A percentile compares a stretch with the other conserved stretches of the same genome.
phyloP scores from a whole-genome alignment of 2,329 filamentous ascomycete genomes.

The Ceratocystis eucalypticola region DNA sequence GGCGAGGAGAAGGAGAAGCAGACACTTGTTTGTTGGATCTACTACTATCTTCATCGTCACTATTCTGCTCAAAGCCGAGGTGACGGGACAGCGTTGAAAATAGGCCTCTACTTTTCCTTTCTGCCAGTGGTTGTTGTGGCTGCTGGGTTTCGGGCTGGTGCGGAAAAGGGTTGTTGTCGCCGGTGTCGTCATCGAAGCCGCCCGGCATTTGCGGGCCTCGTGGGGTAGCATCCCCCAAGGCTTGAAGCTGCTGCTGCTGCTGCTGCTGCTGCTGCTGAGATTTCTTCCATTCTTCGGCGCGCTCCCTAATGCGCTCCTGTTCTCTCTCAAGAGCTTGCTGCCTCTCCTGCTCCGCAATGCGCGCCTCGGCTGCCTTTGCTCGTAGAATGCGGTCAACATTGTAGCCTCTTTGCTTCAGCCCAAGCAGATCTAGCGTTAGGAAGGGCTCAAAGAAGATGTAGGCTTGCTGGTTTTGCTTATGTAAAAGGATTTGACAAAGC shows the following conservation, averaged over 20 bases:
- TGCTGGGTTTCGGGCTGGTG: constrained; percentile 2
- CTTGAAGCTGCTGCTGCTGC: not conserved
- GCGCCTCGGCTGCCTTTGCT: constrained; percentile 73
- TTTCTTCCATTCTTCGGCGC: constrained; percentile 33
- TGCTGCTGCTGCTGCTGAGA: constrained; percentile 26
- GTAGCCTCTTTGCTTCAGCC: constrained; percentile 76
- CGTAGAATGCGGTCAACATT: constrained; percentile 91
- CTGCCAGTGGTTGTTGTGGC: constrained; percentile 22
- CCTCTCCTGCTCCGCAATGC: constrained; percentile 71
- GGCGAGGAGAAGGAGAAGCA: constrained; percentile 1
- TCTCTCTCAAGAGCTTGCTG: constrained; percentile 63
- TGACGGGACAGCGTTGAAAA: constrained; percentile 56
- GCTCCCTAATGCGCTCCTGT: constrained; percentile 49
- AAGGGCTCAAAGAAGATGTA: constrained; percentile 86
- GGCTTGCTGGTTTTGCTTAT: constrained; percentile 73
- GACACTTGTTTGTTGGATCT: not conserved
- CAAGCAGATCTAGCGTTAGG: constrained; percentile 67
- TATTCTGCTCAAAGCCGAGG: constrained; percentile 49
- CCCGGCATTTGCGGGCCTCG: constrained; percentile 25
- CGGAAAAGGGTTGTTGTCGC: not conserved
- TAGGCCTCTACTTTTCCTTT: constrained; percentile 40
- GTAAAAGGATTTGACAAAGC: constrained; percentile 66
- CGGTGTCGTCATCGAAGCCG: constrained; percentile 14
- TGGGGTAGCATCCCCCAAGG: constrained; percentile 17
- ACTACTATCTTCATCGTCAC: constrained; percentile 31